These are phyloP conservation scores for Gossypium rotundifolium DNA, from an alignment of 345 rosid genomes.

Conservation along the genomic window DNA sequence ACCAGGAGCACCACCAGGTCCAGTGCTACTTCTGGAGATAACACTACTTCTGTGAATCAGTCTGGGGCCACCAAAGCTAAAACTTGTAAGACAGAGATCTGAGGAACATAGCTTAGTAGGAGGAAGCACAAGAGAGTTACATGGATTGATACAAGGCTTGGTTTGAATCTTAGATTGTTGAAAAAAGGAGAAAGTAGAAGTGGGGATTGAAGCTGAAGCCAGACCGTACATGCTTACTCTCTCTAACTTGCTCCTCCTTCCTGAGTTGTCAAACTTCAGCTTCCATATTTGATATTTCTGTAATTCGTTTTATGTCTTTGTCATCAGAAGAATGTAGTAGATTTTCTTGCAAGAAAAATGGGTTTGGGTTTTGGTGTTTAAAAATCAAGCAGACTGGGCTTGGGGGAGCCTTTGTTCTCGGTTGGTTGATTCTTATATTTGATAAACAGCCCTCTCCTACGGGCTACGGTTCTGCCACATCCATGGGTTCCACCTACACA, in stretches of 20 bases:
- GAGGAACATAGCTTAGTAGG: conserved; percentile 9
- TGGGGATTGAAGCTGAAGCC: conserved; percentile 7
- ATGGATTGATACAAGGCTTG: neutral
- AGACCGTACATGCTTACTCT: conserved; percentile 11
- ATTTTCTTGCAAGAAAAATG: neutral
- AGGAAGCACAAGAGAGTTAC: conserved; percentile 13
- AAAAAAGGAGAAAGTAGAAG: conserved; percentile 7
- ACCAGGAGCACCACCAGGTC: conserved; percentile 27
- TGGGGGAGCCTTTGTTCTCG: neutral
- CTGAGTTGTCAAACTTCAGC: neutral
- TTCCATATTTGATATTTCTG: neutral
- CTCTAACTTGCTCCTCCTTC: neutral
- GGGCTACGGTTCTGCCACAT: neutral
- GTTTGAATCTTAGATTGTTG: conserved; percentile 13
- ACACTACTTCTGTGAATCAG: conserved; percentile 19
- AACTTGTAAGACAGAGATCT: conserved; percentile 20
- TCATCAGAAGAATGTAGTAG: neutral
- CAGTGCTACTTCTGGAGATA: conserved; percentile 28
- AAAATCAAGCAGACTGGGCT: neutral
- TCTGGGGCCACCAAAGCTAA: conserved; percentile 13
- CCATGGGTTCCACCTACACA: neutral
- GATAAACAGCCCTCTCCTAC: neutral
- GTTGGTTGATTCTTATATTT: neutral
- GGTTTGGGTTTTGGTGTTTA: neutral
- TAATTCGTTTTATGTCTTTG: neutral